Percentiles rank a stretch among this genome's conserved stretches.
phyloP scores from a whole-genome alignment of 768 basidiomycete genomes.

The Coprinellus aureogranulatus region DNA sequence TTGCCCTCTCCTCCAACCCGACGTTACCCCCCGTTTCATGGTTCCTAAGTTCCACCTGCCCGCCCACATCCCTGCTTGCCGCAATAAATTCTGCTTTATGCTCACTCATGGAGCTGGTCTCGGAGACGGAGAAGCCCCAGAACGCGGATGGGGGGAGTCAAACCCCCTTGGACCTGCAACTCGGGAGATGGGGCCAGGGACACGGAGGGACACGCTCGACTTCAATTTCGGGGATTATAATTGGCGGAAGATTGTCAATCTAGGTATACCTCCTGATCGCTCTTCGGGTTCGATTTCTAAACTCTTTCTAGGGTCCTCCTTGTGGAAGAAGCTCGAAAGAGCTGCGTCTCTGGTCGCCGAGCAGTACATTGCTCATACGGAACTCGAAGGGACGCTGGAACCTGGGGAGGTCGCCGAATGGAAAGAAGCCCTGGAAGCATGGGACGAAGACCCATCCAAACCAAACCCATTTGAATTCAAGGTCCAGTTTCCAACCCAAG shows the following conservation, averaged over 20 bases:
- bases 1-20: background rate
- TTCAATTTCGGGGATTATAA: slow-evolving; percentile 26
- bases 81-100: slow-evolving; percentile 19
- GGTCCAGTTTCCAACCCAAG: slow-evolving; percentile 2
- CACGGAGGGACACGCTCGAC: slow-evolving; percentile 25
- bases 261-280: slow-evolving; percentile 16
- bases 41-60: background rate
- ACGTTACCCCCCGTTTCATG: background rate
- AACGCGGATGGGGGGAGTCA: slow-evolving; percentile 28
- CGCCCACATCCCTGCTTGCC: background rate
- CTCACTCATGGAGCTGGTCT: slow-evolving; percentile 19
- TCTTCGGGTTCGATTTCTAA: background rate
- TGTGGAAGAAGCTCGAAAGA: too few relatives aligned
- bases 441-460: background rate
- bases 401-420: too few relatives aligned
- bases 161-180: slow-evolving; percentile 27
- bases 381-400: too few relatives aligned
- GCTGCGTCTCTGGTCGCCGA: too few relatives aligned
- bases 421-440: background rate
- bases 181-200: slow-evolving; percentile 32
- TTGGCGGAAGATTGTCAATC: slow-evolving; percentile 19
- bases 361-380: too few relatives aligned
- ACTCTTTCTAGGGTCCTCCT: too few relatives aligned
- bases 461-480: background rate
- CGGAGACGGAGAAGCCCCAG: slow-evolving; percentile 33